Conservation (phyloP, 805 yeast genomes). For the Naumovozyma castellii region DNA sequence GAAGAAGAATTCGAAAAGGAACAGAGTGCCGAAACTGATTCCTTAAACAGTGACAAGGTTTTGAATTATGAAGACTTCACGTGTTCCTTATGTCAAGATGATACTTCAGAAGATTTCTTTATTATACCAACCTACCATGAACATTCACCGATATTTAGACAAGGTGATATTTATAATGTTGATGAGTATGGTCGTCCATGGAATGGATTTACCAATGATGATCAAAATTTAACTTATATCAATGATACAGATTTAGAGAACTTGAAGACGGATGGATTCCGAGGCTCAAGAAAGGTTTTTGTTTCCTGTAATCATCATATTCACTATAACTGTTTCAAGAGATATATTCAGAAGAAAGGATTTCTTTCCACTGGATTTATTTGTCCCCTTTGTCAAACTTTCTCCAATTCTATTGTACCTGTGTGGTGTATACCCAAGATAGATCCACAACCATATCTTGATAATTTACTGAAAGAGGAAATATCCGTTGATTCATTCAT, state of each 20-base stretch:
- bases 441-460: slow-evolving; percentile 7
- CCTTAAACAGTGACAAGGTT: slow-evolving; percentile 29
- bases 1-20: slow-evolving; percentile 25
- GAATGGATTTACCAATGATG: slow-evolving; percentile 23
- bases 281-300: slow-evolving; percentile 32
- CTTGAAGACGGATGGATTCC: slow-evolving; percentile 8
- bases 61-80: slow-evolving; percentile 26
- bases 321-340: slow-evolving; percentile 70
- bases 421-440: slow-evolving; percentile 12
- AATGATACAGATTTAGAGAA: slow-evolving; percentile 13
- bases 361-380: slow-evolving; percentile 55
- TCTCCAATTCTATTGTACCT: slow-evolving; percentile 31
- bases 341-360: slow-evolving; percentile 54
- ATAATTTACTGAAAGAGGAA: slow-evolving; percentile 4
- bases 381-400: slow-evolving; percentile 91
- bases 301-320: slow-evolving; percentile 91
- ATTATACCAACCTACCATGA: slow-evolving; percentile 49
- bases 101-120: slow-evolving; percentile 40
- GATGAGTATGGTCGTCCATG: slow-evolving; percentile 25
- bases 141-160: slow-evolving; percentile 42
- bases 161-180: slow-evolving; percentile 19
- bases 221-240: slow-evolving; percentile 14
- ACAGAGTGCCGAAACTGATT: slow-evolving; percentile 36
- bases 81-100: slow-evolving; percentile 55
- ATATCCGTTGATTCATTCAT: slow-evolving; percentile 8